Evolutionary conservation across 495 filamentous ascomycete species (phyloP), one percentile per base, ranked within the genome.

Genomic region (Articulospora tetracladia): DNA sequence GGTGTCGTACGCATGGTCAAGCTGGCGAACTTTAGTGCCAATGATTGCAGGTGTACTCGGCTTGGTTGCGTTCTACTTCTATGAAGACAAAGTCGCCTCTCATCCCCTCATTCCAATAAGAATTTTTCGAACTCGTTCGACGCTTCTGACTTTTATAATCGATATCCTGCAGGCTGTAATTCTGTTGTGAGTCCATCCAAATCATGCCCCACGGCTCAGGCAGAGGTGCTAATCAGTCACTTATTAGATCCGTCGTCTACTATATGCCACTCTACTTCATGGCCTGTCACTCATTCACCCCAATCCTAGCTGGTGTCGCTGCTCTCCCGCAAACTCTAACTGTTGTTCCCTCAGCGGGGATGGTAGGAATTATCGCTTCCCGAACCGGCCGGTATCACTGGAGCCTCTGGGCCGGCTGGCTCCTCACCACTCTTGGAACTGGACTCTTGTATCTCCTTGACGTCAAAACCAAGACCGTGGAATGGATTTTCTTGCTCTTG

Each of bases 211-310:
- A n/a, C n/a, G n/a, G n/a, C n/a, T n/a, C n/a, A n/a, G n/a, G n/a
- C n/a, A n/a, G n/a, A n/a, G n/a, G n/a, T n/a, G n/a, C n/a, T n/a
- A n/a, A n/a, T n/a, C n/a, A n/a, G n/a, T n/a, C n/a, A n/a, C n/a
- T 77, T 36, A 63, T 74, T n/a, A n/a, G 72, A 70, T 68, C 64
- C 69, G 68, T 84, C 0, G 68, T 91, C 0, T 89, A 89, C 61
- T 89, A 86, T 39, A 64, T 87, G 28, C 78, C 86, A 0, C 69
- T 91, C 1, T 91, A 87, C 70, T 87, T 83, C 60, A 76, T 84
- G 62, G 82, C 81, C 12, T 79, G 86, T 34, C 82, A 86, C 62
- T 76, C 73, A 28, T 75, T 80, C 55, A 69, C 74, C 3, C 73
- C 81, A 0, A 80, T 84, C 48, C 56, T 83, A 11, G 71, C 84